Percentiles rank a stretch among this genome's conserved stretches.
phyloP scores from a whole-genome alignment of 1,139 yeast species.

The Lodderomyces pseudojiufengensis region DNA sequence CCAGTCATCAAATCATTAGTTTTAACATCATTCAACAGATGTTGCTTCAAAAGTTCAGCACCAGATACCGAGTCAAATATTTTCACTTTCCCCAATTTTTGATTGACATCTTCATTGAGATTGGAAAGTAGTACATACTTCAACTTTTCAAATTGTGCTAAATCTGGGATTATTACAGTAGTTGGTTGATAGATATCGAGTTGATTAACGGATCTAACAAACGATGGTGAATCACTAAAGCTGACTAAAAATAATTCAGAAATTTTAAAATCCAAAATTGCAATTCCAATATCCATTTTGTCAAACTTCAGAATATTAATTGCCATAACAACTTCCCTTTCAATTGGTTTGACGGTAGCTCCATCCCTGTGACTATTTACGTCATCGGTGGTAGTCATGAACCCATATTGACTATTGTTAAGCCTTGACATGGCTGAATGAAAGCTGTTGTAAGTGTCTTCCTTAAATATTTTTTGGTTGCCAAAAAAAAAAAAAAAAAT shows the following conservation, averaged over 20 bases:
- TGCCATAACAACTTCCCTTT: constrained; percentile 10
- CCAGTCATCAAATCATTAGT: constrained; percentile 26
- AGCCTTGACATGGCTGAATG: constrained; percentile 1
- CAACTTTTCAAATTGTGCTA: constrained; percentile 28
- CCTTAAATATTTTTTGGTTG: not conserved
- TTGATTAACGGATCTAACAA: constrained; percentile 41
- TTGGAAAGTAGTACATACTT: constrained; percentile 33
- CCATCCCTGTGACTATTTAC: constrained; percentile 2
- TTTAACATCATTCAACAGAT: constrained; percentile 18
- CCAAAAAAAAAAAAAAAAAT: no score
- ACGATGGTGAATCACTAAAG: constrained; percentile 42
- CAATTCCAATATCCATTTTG: constrained; percentile 11
- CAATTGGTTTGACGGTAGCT: constrained; percentile 4
- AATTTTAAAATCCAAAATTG: constrained; percentile 9
- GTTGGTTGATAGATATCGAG: constrained; percentile 33
- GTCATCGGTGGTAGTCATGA: constrained; percentile 5
- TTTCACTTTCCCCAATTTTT: constrained; percentile 20
- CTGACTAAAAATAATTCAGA: constrained; percentile 26
- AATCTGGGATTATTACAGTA: constrained; percentile 30
- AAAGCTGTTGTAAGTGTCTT: not conserved
- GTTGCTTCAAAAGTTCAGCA: constrained; percentile 5
- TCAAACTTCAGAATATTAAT: constrained; percentile 11
- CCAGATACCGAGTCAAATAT: constrained; percentile 18
- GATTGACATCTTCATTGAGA: constrained; percentile 18
- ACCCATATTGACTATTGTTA: constrained; percentile 8